Base-by-base conservation (phyloP, 139 green algal genomes). In the Volvox reticuliferus region DNA sequence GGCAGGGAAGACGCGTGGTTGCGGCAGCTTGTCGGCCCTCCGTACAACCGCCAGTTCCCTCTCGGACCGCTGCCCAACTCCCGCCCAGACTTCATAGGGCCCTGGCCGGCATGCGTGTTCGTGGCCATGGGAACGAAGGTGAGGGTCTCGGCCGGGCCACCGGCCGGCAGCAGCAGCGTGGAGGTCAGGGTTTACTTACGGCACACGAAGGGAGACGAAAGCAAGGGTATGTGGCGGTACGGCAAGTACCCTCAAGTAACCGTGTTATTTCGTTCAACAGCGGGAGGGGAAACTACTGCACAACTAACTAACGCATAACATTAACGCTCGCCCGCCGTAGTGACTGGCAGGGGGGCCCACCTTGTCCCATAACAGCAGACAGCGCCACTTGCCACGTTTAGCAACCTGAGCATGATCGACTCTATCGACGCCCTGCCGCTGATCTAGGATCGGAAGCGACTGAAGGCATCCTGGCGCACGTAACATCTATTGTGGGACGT, bases 21-120 rank as follows among this genome's bases (percentile, higher is more conserved):
- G n/a, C n/a, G n/a, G n/a, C n/a, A n/a, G n/a, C n/a, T n/a, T n/a
- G n/a, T n/a, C n/a, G n/a, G n/a, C n/a, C n/a, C n/a, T n/a, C n/a
- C n/a, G n/a, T n/a, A n/a, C n/a, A n/a, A n/a, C n/a, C n/a, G n/a
- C n/a, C n/a, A n/a, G n/a, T n/a, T n/a, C n/a, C n/a, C n/a, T n/a
- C n/a, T n/a, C n/a, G n/a, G n/a, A n/a, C n/a, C n/a, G n/a, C n/a
- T n/a, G n/a, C n/a, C n/a, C n/a, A n/a, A 63, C 81, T 9, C 37
- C 35, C 44, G 92, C 63, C 77, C 67, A 6, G 75, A 69, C 35
- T 91, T 88, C 71, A 0, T 20, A 1, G 93, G 91, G 18, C 62
- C 86, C 63, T 94, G 91, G 93, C 93, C 93, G 32, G 55, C 91
- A 67, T 82, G 91, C 44, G 86, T 93, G 28, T 95, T 81, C 77